Conservation (phyloP, 2,329 filamentous ascomycete genomes). For the Pseudonectria foliicola region DNA sequence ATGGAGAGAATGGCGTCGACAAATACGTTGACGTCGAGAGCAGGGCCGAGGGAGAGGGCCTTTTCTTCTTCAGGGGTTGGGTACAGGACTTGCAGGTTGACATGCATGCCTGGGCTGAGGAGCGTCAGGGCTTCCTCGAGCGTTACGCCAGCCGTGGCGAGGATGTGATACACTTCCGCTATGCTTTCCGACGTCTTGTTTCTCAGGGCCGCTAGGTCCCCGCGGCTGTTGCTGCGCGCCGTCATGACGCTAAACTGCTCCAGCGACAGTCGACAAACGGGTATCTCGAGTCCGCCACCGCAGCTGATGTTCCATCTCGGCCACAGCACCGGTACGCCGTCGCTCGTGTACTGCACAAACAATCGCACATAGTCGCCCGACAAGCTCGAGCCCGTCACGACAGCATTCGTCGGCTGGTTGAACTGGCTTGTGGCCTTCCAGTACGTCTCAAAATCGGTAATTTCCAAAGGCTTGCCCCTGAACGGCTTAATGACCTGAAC, state of each 20-base stretch:
- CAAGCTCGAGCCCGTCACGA: conserved; percentile 90
- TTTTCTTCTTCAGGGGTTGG: conserved; percentile 70
- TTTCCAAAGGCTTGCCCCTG: conserved; percentile 83
- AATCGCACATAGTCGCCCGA: conserved; percentile 92
- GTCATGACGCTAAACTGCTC: conserved; percentile 59
- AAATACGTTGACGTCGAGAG: conserved; percentile 76
- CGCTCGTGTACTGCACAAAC: conserved; percentile 85
- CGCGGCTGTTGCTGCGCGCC: conserved; percentile 33
- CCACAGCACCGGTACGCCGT: conserved; percentile 81
- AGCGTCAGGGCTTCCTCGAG: conserved; percentile 68
- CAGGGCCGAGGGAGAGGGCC: conserved; percentile 61
- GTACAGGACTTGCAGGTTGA: conserved; percentile 89
- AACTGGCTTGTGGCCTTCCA: conserved; percentile 98
- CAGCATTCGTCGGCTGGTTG: conserved; percentile 69
- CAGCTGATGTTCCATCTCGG: conserved; percentile 75
- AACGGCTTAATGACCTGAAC: conserved; percentile 97
- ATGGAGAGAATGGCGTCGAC: conserved; percentile 76
- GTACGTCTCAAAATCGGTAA: conserved; percentile 97
- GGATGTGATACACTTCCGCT: conserved; percentile 60
- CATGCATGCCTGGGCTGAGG: conserved; percentile 72
- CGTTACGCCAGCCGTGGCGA: conserved; percentile 71
- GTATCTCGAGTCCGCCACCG: conserved; percentile 64
- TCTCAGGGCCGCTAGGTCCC: conserved; percentile 36
- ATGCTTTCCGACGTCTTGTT: conserved; percentile 46
- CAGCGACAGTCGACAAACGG: conserved; percentile 71